Evolutionary conservation across 352 stramenopile genomes (phyloP).

Genomic region (Phytophthora pisi): DNA sequence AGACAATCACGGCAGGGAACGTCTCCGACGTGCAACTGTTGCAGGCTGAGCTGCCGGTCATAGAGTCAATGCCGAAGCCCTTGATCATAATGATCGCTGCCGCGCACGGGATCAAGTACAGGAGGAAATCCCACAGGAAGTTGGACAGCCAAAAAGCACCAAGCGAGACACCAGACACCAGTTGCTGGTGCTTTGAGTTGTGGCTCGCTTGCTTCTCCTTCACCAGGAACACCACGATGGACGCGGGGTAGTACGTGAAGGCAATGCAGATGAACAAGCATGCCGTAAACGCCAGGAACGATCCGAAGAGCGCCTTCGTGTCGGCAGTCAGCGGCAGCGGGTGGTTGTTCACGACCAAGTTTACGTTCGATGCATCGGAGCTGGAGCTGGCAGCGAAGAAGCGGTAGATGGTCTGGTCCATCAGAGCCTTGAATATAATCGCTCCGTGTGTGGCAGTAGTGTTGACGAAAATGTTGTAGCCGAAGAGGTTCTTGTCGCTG

Average conservation of each 20-base stretch:
- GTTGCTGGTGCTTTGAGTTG: slow-evolving; percentile 97
- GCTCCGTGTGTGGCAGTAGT: slow-evolving; percentile 57
- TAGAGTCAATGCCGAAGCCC: slow-evolving; percentile 47
- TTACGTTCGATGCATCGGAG: slow-evolving; percentile 22
- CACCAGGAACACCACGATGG: slow-evolving; percentile 95
- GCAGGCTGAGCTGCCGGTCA: slow-evolving; percentile 55
- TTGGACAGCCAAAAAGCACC: slow-evolving; percentile 97
- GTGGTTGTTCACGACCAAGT: slow-evolving; percentile 60
- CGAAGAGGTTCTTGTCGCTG: slow-evolving; percentile 46
- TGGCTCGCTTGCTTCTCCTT: slow-evolving; percentile 90
- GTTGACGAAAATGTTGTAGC: slow-evolving; percentile 77
- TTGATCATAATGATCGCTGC: slow-evolving; percentile 56
- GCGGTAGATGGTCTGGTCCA: slow-evolving; percentile 66
- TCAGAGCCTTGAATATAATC: slow-evolving; percentile 66
- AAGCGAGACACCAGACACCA: slow-evolving; percentile 94
- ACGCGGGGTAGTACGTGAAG: slow-evolving; percentile 92
- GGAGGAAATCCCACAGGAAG: slow-evolving; percentile 92
- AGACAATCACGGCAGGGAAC: slow-evolving; percentile 54
- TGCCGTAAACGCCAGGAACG: slow-evolving; percentile 74
- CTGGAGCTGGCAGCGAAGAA: slow-evolving; percentile 50
- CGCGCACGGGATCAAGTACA: slow-evolving; percentile 86
- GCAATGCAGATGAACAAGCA: slow-evolving; percentile 90
- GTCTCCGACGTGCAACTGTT: slow-evolving; percentile 50
- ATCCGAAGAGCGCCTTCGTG: slow-evolving; percentile 52
- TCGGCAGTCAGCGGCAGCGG: slow-evolving; percentile 54